Base-by-base conservation (phyloP, 2,329 filamentous ascomycete species). In the Fusarium euwallaceae region DNA sequence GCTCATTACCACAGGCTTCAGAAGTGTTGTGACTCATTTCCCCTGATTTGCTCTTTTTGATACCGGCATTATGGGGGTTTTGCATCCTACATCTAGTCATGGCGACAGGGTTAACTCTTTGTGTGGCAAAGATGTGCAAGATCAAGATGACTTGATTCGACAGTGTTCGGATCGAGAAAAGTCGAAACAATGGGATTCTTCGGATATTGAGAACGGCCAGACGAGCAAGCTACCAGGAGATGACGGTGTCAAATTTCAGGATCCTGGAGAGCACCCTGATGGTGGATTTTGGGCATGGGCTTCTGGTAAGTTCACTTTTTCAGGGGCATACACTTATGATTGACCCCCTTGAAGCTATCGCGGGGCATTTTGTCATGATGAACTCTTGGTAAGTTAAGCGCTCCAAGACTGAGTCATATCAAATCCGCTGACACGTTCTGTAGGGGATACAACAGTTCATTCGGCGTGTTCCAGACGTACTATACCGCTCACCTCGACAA, bases 281-380 rank as follows among this genome's bases (percentile, higher is more conserved):
- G 45, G 45, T 29, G 45, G 45, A 17, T 51, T 51, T 29, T 51
- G 45, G 45, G 45, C 24, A 51, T 51, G 45, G 24, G 45, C 45
- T n/a, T 51, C 45, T 29, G 24, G 45, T 51, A 3, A 51, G 45
- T 51, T 5, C 2, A 3, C 4, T 4, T 51, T 5, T 7, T n/a
- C 11, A 7, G 4, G 2, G 5, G 6, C 5, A 9, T 4, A 5
- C 6, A 3, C 16, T 29, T 17, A 3, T 4, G 0, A 17, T 16
- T 51, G 45, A n/a, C 24, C 6, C 6, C 4, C 17, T 51, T 6
- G 24, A 29, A 51, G 45, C 45, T n/a, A n/a, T 51, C 2, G 24
- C 45, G 4, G 24, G 45, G 4, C 45, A 51, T 16, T 51, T 51
- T n/a, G 45, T 51, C 2, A 51, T 51, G 45, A 51, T 51, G 45